phyloP scores from a whole-genome alignment of 805 yeast genomes.

The Jamesozyma spencerorum region DNA sequence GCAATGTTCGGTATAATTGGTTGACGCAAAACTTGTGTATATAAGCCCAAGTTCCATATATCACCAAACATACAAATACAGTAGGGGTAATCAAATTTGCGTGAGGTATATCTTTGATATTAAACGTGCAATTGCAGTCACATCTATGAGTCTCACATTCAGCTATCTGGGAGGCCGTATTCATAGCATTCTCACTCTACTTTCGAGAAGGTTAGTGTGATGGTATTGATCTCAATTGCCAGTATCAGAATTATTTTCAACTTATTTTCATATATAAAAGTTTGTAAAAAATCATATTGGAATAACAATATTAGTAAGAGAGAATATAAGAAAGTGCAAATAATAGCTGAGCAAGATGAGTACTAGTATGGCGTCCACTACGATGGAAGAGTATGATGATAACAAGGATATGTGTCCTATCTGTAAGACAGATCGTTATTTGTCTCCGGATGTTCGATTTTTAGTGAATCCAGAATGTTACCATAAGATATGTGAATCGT shows the following conservation, averaged over 20 bases:
- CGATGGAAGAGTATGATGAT: conserved; percentile 40
- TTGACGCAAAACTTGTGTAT: conserved; percentile 38
- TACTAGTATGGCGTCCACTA: conserved; percentile 2
- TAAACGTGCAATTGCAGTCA: conserved; percentile 1
- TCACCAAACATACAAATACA: conserved; percentile 9
- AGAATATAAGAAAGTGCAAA: too few species aligned
- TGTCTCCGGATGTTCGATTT: conserved; percentile 87
- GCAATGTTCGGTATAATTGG: conserved; percentile 11
- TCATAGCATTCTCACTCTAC: too few species aligned
- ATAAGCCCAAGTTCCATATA: conserved; percentile 37
- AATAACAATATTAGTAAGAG: too few species aligned
- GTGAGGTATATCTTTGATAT: neutral
- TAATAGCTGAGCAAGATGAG: neutral
- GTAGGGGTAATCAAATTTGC: conserved; percentile 1
- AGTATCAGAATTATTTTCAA: too few species aligned
- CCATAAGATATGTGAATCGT: conserved; percentile 93
- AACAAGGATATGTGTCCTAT: conserved; percentile 87
- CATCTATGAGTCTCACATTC: too few species aligned
- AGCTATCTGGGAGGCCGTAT: too few species aligned
- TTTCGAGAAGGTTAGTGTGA: too few species aligned
- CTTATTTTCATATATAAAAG: too few species aligned
- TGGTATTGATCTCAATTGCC: too few species aligned
- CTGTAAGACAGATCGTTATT: conserved; percentile 88
- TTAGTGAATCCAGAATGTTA: conserved; percentile 95
- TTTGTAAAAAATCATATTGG: too few species aligned